Conservation (phyloP, 148 eudicot species). For the Amaranthus palmeri region DNA sequence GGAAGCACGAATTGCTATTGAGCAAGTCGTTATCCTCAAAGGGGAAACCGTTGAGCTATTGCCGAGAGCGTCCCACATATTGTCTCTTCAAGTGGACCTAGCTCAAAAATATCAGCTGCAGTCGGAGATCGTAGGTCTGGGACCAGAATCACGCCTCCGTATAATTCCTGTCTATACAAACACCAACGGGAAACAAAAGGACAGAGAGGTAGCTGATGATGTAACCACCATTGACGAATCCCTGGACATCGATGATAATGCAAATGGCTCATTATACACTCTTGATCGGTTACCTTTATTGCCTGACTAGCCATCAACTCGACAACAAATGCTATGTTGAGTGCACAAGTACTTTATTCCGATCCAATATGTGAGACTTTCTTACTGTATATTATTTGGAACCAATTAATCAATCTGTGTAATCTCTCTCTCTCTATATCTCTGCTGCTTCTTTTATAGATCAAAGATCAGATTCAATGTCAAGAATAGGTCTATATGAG, state of each 20-base stretch:
- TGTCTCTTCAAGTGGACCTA: slow-evolving; percentile 65
- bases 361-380: slow-evolving; percentile 7
- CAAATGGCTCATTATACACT: slow-evolving; percentile 43
- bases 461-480: neutral
- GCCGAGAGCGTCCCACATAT: slow-evolving; percentile 58
- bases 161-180: slow-evolving; percentile 45
- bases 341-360: slow-evolving; percentile 2
- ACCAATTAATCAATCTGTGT: slow-evolving; percentile 10
- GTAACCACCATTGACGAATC: slow-evolving; percentile 35
- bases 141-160: slow-evolving; percentile 47
- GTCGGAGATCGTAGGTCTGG: slow-evolving; percentile 48
- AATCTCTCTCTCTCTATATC: neutral
- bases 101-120: slow-evolving; percentile 54
- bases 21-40: slow-evolving; percentile 67
- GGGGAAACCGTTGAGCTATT: slow-evolving; percentile 76
- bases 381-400: slow-evolving; percentile 1
- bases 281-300: slow-evolving; percentile 66
- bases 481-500: too few relatives aligned
- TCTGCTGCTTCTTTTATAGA: neutral
- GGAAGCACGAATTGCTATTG: slow-evolving; percentile 91
- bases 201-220: slow-evolving; percentile 26
- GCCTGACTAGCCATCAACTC: slow-evolving; percentile 49
- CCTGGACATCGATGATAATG: slow-evolving; percentile 29
- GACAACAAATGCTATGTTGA: slow-evolving; percentile 23
- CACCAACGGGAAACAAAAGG: slow-evolving; percentile 19